phyloP scores from a whole-genome alignment of 805 yeast species.

The Metschnikowia shivogae region DNA sequence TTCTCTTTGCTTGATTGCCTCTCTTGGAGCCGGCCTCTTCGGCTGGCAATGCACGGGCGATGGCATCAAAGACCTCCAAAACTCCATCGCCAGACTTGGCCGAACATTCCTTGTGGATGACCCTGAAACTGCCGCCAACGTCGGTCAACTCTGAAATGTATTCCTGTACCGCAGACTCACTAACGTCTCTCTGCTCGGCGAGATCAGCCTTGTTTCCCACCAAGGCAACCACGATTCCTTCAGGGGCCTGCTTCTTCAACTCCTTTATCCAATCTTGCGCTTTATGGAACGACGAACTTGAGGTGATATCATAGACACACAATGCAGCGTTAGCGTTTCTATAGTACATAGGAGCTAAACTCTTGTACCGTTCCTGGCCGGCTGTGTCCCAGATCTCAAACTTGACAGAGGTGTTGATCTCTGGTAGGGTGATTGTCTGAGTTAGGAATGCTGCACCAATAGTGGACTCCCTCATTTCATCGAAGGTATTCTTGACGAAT shows the following conservation, averaged over 20 bases:
- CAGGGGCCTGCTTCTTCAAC: constrained; percentile 91
- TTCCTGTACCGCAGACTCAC: constrained; percentile 42
- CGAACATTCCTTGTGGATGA: constrained; percentile 39
- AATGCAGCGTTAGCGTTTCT: constrained; percentile 96
- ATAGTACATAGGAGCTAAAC: constrained; percentile 95
- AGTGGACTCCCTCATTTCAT: constrained; percentile 96
- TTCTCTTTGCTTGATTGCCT: constrained; percentile 11
- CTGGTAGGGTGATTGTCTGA: constrained; percentile 82
- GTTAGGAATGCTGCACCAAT: constrained; percentile 97
- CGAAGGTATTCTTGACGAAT: constrained; percentile 92
- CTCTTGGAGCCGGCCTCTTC: constrained; percentile 28
- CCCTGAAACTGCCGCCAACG: constrained; percentile 15
- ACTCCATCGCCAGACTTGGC: constrained; percentile 45
- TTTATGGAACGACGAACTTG: constrained; percentile 89
- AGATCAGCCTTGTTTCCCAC: constrained; percentile 92
- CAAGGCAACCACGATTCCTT: constrained; percentile 84
- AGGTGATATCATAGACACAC: constrained; percentile 92
- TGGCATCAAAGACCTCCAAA: constrained; percentile 35
- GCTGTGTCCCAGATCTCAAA: constrained; percentile 97
- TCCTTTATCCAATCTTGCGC: constrained; percentile 99
- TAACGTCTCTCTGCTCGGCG: constrained; percentile 50
- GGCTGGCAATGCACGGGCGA: constrained; percentile 41
- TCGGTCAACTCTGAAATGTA: constrained; percentile 32
- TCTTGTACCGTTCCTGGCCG: constrained; percentile 95
- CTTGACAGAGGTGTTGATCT: constrained; percentile 68